phyloP scores from a whole-genome alignment of 176 grass and related monocot genomes.

The Oropetium thomaeum region DNA sequence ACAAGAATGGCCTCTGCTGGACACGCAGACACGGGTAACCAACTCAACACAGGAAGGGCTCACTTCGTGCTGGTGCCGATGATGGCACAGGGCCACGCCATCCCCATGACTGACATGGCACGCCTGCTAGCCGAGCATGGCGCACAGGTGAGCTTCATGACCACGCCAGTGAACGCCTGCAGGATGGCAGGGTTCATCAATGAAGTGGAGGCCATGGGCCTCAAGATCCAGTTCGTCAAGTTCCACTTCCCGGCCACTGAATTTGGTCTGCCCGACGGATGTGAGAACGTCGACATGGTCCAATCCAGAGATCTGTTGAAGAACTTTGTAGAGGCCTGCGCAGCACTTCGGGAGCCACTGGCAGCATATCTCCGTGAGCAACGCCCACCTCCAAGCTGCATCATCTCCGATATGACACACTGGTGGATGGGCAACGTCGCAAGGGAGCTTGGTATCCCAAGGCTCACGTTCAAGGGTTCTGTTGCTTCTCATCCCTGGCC shows the following conservation, averaged over 20 bases:
- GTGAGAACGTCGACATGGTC: slow-evolving; percentile 54
- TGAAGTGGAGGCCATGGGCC: background rate
- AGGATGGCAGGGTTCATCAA: slow-evolving; percentile 31
- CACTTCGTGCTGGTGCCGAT: slow-evolving; percentile 56
- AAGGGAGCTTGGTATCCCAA: slow-evolving; percentile 54
- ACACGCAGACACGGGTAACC: background rate
- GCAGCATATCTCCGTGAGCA: slow-evolving; percentile 34
- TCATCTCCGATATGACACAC: slow-evolving; percentile 51
- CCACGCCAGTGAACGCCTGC: slow-evolving; percentile 54
- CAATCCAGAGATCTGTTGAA: slow-evolving; percentile 7
- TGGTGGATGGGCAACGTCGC: slow-evolving; percentile 58
- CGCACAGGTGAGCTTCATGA: slow-evolving; percentile 57
- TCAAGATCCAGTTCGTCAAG: slow-evolving; percentile 42
- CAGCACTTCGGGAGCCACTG: slow-evolving; percentile 45
- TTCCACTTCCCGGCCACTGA: slow-evolving; percentile 50
- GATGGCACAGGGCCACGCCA: slow-evolving; percentile 65
- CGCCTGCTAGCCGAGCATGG: slow-evolving; percentile 50
- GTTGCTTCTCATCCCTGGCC: slow-evolving; percentile 46
- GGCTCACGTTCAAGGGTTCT: slow-evolving; percentile 50
- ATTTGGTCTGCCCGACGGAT: slow-evolving; percentile 55
- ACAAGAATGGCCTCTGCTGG: background rate
- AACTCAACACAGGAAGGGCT: background rate
- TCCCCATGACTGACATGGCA: slow-evolving; percentile 71
- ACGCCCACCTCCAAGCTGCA: slow-evolving; percentile 42
- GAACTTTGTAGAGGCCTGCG: slow-evolving; percentile 45